Base-by-base conservation (phyloP, 768 basidiomycete species). In the Nidularia pulvinata region DNA sequence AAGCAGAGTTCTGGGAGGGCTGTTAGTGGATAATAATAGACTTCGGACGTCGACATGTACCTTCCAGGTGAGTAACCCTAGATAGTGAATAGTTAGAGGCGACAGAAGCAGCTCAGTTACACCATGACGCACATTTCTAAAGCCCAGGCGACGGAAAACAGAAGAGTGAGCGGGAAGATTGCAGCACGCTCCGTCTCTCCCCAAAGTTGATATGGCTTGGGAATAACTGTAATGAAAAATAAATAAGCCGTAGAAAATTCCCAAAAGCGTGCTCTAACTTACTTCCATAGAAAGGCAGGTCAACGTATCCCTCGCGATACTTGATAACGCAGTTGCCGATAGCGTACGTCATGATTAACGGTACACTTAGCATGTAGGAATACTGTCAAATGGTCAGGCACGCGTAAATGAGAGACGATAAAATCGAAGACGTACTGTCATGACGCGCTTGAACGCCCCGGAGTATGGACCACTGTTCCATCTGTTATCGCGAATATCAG, bases 401-500 rank as follows among this genome's bases (percentile, higher is more conserved):
- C 9, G n/a, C 33, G 25, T 42, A 5, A 5, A 30, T 3, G 32
- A 10, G 46, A 4, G 22, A 42, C 16, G 13, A 10, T 10, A 19
- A n/a, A 39, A n/a, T 39, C 7, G 37, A 39, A 39, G 9, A 66
- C 82, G 52, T 55, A 91, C 90, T 36, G 89, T 93, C 91, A 93
- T 93, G 64, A 93, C 62, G 30, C 92, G 83, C 67, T 91, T 93
- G 72, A 93, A 93, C 3, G 87, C 80, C n/a, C 88, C 89, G 13
- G 84, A 79, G 54, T 82, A 68, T 2, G 80, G 77, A 1, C 85
- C 87, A 32, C 78, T 80, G 60, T 85, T 82, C 88, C 88, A 91
- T 64, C 89, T 90, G 55, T 25, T 46, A 51, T 35, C n/a, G 25
- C 19, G 34, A 22, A n/a, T 32, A 30, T 55, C 11, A 53, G 35